phyloP scores from a whole-genome alignment of 768 basidiomycete species.

The Vararia minispora region DNA sequence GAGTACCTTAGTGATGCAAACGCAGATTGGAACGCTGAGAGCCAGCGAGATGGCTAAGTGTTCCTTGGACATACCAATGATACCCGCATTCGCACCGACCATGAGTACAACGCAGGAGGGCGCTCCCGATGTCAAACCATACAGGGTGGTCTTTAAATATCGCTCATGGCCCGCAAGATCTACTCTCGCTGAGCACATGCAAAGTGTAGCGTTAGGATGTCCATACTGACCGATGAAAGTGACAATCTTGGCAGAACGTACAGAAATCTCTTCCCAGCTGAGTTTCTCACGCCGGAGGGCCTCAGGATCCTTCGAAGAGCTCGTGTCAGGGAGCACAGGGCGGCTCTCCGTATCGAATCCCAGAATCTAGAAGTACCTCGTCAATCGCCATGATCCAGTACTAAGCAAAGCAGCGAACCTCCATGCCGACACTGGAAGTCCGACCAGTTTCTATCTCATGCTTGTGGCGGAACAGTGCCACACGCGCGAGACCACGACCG shows the following conservation, averaged over 20 bases:
- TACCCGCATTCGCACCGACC: constrained; percentile 89
- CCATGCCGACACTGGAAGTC: constrained; percentile 95
- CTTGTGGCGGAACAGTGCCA: constrained; percentile 90
- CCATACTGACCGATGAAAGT: constrained; percentile 70
- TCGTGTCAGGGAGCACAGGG: constrained; percentile 65
- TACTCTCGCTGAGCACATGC: constrained; percentile 17
- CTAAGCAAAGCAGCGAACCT: constrained; percentile 39
- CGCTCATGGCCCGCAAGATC: constrained; percentile 95
- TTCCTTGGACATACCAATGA: constrained; percentile 92
- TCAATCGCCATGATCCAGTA: background rate
- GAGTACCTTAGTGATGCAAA: constrained; percentile 85
- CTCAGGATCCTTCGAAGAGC: constrained; percentile 47
- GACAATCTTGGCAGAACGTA: constrained; percentile 82
- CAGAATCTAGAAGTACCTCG: constrained; percentile 46
- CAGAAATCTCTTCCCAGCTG: constrained; percentile 92
- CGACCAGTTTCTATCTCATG: constrained; percentile 95
- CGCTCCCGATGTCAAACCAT: constrained; percentile 88
- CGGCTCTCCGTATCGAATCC: constrained; percentile 73
- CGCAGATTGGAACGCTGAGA: constrained; percentile 83
- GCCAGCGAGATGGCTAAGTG: constrained; percentile 93
- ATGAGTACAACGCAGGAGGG: constrained; percentile 89
- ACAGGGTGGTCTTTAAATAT: constrained; percentile 87
- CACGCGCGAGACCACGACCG: constrained; percentile 71
- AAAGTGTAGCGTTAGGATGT: too few relatives aligned
- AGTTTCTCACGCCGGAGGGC: constrained; percentile 73